Base-by-base conservation (phyloP, 345 rosid genomes). In the Cardamine resedifolia region DNA sequence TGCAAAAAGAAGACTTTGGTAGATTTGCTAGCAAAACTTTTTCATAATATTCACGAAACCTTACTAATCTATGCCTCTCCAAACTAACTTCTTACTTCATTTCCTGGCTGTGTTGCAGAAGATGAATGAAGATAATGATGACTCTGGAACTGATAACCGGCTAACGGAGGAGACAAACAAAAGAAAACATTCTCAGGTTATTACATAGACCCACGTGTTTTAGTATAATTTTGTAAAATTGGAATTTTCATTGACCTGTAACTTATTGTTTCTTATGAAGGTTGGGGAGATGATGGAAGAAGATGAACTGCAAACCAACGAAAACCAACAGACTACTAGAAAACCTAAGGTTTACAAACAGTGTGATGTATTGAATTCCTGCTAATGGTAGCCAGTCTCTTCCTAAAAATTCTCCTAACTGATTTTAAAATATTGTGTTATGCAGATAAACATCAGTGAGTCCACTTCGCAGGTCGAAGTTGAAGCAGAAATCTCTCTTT, bases 321-420 rank as follows among this genome's bases (percentile, higher is more conserved):
- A 5, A 27, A 71, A 80, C 70, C 77, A 82, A 74, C 82, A 64
- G 36, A 52, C 43, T 52, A 47, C 66, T 12, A 87, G 82, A 78
- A 86, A 79, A 75, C 62, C 48, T 41, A 86, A 89, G 92, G 98
- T 82, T 68, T 33, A 49, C 20, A 24, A 63, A 18, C 53, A 47
- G 38, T 26, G 39, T 44, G 5, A 62, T 62, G 39, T 51, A 19
- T 2, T 68, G 19, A 28, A 51, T 44, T 51, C 49, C 27, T 64
- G 44, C 28, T 48, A n/a, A 3, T 66, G 59, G 51, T 31, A 28
- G 56, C 23, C 21, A 44, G 14, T 31, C 50, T 77, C 44, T 66
- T 59, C 47, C 10, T 38, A 34, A 43, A 73, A 27, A 12, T 34
- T 36, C 15, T 57, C 60, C 34, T 15, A 7, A 28, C 11, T 50